phyloP scores from a whole-genome alignment of 257 asterid genomes.

The Solanum appendiculatum region DNA sequence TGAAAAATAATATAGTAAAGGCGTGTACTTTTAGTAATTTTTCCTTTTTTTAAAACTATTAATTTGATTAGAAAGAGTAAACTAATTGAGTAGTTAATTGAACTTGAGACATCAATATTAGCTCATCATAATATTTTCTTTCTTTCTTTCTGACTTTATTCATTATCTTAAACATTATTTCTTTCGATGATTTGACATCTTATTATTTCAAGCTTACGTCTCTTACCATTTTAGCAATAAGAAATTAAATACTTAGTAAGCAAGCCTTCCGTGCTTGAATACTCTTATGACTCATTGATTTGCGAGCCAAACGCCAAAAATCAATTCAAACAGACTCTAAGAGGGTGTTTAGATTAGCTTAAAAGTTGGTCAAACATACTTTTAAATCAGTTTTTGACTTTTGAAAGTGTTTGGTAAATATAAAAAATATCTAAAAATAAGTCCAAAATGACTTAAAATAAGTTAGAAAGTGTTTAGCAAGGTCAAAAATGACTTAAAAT shows the following conservation, averaged over 20 bases:
- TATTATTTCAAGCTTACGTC: background rate
- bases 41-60: too few relatives aligned
- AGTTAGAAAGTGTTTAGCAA: too few relatives aligned
- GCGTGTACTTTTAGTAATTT: too few relatives aligned
- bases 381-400: too few relatives aligned
- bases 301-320: background rate
- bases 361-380: too few relatives aligned
- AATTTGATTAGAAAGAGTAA: background rate
- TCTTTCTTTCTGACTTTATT: background rate
- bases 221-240: background rate
- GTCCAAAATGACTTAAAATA: too few relatives aligned
- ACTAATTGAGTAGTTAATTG: background rate
- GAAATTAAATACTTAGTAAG: background rate
- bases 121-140: background rate
- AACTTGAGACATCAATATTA: background rate
- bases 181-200: background rate
- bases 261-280: background rate
- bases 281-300: background rate
- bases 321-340: too few relatives aligned
- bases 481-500: too few relatives aligned
- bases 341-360: too few relatives aligned
- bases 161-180: background rate
- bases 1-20: too few relatives aligned
- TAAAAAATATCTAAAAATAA: too few relatives aligned
- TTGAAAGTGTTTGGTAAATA: too few relatives aligned